These are phyloP conservation scores for Aspergillus avenaceus DNA, from an alignment of 495 filamentous ascomycete species.

Conservation along the genomic window DNA sequence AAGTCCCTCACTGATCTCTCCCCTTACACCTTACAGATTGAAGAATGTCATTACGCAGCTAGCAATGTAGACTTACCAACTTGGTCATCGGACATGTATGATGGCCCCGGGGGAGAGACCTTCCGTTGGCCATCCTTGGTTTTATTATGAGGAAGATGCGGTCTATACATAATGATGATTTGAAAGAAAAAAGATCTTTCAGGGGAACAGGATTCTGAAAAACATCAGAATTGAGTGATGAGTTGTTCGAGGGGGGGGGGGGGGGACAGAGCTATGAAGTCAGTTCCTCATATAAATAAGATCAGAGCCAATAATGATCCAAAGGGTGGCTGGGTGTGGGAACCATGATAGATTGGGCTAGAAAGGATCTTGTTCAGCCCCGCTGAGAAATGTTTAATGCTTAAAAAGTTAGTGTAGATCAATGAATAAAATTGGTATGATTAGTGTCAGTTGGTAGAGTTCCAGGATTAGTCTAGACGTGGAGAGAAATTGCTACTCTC, in stretches of 20 bases:
- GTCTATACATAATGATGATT: slow-evolving; percentile 33
- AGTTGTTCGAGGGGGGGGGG: slow-evolving; percentile 5
- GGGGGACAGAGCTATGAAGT: slow-evolving; percentile 12
- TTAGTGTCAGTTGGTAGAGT: too few species aligned
- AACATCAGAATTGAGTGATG: slow-evolving; percentile 12
- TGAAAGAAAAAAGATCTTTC: slow-evolving; percentile 12
- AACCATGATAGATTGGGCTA: slow-evolving; percentile 9
- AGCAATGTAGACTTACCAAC: slow-evolving; percentile 60
- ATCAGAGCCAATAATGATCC: slow-evolving; percentile 16
- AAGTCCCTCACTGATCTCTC: slow-evolving; percentile 4
- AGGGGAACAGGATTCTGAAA: slow-evolving; percentile 10
- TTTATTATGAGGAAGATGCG: slow-evolving; percentile 20
- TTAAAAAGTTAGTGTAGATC: slow-evolving; percentile 2
- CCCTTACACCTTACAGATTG: slow-evolving; percentile 4
- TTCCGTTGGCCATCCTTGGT: slow-evolving; percentile 48
- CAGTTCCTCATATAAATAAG: slow-evolving; percentile 10
- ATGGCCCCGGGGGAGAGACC: slow-evolving; percentile 66
- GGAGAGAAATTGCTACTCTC: too few species aligned
- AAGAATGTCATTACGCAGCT: slow-evolving; percentile 21
- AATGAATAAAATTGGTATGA: neutral
- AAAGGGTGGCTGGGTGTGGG: slow-evolving; percentile 19
- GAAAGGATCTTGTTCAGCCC: slow-evolving; percentile 7
- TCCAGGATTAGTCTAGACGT: too few species aligned
- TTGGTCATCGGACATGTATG: slow-evolving; percentile 84
- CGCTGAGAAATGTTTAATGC: slow-evolving; percentile 2